Conservation (phyloP, 495 filamentous ascomycete species). For the Rostrohypoxylon terebratum region DNA sequence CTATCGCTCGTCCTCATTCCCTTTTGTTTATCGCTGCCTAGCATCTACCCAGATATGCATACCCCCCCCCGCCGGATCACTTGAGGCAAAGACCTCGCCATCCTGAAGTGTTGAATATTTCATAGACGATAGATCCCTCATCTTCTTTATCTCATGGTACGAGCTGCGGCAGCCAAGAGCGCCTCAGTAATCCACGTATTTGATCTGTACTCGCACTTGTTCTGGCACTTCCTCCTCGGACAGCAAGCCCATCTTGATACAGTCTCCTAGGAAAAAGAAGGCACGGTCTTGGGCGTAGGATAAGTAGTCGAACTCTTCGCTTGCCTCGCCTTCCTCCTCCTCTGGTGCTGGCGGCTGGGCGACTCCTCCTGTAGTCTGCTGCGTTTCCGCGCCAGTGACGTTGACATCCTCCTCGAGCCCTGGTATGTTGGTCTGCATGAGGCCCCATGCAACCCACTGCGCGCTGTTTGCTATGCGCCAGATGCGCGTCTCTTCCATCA, state of each 20-base stretch:
- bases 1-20: background rate
- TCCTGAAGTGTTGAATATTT: constrained; percentile 8
- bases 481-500: constrained; percentile 80
- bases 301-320: constrained; percentile 87
- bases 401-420: constrained; percentile 56
- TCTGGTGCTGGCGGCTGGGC: constrained; percentile 32
- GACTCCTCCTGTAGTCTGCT: constrained; percentile 5
- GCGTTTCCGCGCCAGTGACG: constrained; percentile 15
- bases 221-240: constrained; percentile 78
- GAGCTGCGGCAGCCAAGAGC: background rate
- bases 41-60: background rate
- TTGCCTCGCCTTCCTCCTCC: constrained; percentile 60
- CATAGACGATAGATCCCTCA: background rate
- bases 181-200: constrained; percentile 67
- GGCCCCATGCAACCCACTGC: constrained; percentile 96
- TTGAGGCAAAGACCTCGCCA: background rate
- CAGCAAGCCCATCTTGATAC: constrained; percentile 76
- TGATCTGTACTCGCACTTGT: constrained; percentile 67
- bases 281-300: constrained; percentile 91
- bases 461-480: constrained; percentile 91
- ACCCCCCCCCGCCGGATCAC: background rate
- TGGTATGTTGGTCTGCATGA: constrained; percentile 89
- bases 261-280: constrained; percentile 92
- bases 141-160: background rate
- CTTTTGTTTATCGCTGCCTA: background rate